Percentiles rank a stretch among this genome's conserved stretches.
Conservation (phyloP, 1,139 yeast genomes). For the Arxiozyma heterogenica region DNA sequence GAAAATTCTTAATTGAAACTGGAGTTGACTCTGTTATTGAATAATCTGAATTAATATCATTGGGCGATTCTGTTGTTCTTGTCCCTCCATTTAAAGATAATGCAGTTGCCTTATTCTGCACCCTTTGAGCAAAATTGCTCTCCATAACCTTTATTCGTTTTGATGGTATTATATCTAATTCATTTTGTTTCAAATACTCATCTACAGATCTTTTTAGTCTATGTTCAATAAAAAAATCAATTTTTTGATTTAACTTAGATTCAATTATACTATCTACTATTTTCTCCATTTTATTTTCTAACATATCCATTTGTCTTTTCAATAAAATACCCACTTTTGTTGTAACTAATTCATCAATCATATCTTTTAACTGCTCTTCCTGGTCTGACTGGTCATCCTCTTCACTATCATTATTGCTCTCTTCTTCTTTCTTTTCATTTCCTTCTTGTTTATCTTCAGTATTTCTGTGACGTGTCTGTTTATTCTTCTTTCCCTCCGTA, state of each 20-base stretch:
- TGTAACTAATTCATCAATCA: constrained; percentile 25
- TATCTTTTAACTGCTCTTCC: constrained; percentile 23
- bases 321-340: constrained; percentile 15
- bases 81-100: background rate
- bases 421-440: constrained; percentile 6
- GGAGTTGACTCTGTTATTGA: background rate
- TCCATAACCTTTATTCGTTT: background rate
- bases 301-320: constrained; percentile 12
- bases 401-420: constrained; percentile 9
- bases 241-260: constrained; percentile 4
- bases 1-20: background rate
- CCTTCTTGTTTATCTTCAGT: constrained; percentile 7
- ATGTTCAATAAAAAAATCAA: constrained; percentile 5
- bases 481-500: background rate
- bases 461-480: background rate
- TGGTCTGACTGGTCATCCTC: constrained; percentile 8
- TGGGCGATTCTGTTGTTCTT: background rate
- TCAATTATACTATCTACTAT: constrained; percentile 13
- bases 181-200: constrained; percentile 1
- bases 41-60: background rate
- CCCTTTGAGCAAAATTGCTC: constrained; percentile 2
- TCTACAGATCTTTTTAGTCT: constrained; percentile 3
- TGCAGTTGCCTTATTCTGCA: background rate
- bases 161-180: background rate
- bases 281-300: constrained; percentile 11